Conservation (phyloP, 371 early-diverging fungal species). For the Mucor mucedo region DNA sequence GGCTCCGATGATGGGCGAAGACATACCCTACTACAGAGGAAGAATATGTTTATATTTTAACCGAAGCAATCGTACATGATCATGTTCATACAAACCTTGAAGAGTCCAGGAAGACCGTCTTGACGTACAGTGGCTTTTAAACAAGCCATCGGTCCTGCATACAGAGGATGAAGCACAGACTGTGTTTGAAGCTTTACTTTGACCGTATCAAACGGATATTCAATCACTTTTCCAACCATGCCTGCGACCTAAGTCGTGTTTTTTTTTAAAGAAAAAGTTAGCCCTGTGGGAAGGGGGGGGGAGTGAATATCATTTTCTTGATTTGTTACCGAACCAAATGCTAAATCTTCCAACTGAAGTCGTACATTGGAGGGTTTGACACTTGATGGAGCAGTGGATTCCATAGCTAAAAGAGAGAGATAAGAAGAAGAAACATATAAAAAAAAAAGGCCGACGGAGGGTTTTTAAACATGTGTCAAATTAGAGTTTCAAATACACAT, state of each 20-base stretch:
- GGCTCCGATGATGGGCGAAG: constrained; percentile 89
- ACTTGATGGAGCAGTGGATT: not conserved
- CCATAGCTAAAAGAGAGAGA: not conserved
- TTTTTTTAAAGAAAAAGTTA: not conserved
- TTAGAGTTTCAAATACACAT: too few species aligned
- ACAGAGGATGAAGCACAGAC: constrained; percentile 68
- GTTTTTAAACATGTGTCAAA: too few species aligned
- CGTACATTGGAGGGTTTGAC: constrained; percentile 12
- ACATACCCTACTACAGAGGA: constrained; percentile 68
- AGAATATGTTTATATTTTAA: too few species aligned
- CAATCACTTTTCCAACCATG: constrained; percentile 89
- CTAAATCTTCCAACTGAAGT: constrained; percentile 32
- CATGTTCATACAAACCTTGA: constrained; percentile 58
- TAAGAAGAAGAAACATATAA: too few species aligned
- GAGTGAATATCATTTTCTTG: not conserved
- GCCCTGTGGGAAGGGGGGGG: too few species aligned
- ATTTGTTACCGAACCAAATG: constrained; percentile 27
- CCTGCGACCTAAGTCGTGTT: constrained; percentile 70
- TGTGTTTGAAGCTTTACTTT: constrained; percentile 95
- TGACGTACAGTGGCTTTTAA: constrained; percentile 65
- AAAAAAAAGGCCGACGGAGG: not conserved
- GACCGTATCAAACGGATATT: constrained; percentile 96
- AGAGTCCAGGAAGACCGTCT: constrained; percentile 81
- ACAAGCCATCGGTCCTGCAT: constrained; percentile 85
- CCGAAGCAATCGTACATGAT: too few species aligned